phyloP scores from a whole-genome alignment of 305 asterid genomes.

The Fraxinus floribunda region DNA sequence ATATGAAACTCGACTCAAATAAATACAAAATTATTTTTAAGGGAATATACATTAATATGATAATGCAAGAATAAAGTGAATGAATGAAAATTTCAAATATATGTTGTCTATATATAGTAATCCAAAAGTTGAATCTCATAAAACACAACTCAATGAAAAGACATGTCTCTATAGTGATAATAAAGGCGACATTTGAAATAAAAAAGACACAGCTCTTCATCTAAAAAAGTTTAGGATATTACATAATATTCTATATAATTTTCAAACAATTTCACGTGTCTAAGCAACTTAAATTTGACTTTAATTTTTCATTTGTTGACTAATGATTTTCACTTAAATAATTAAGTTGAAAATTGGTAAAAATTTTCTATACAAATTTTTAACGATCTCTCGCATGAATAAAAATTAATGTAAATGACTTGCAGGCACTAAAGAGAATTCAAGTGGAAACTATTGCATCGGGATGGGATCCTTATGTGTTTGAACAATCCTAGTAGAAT shows the following conservation, averaged over 20 bases:
- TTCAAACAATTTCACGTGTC: not conserved
- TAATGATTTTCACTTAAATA: not conserved
- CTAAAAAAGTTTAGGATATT: not conserved
- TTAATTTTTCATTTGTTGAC: not conserved
- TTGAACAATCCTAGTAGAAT: not conserved
- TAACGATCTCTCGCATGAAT: not conserved
- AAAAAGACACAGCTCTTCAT: too few species aligned
- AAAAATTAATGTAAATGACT: not conserved
- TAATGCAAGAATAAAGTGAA: not conserved
- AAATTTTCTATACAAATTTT: too few species aligned
- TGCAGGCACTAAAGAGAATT: not conserved
- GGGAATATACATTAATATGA: not conserved
- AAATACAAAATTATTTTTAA: too few species aligned
- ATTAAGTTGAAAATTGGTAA: not conserved
- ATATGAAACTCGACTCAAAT: not conserved
- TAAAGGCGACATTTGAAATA: not conserved
- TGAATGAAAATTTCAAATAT: not conserved
- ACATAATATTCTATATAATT: too few species aligned
- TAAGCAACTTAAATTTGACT: not conserved
- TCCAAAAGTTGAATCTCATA: not conserved
- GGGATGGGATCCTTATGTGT: not conserved
- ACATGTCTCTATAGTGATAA: not conserved
- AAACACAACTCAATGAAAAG: not conserved
- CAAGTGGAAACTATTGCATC: not conserved
- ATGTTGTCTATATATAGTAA: not conserved